Evolutionary conservation across 169 alveolate species (phyloP).

Genomic region (Pseudocohnilembus persalinus): DNA sequence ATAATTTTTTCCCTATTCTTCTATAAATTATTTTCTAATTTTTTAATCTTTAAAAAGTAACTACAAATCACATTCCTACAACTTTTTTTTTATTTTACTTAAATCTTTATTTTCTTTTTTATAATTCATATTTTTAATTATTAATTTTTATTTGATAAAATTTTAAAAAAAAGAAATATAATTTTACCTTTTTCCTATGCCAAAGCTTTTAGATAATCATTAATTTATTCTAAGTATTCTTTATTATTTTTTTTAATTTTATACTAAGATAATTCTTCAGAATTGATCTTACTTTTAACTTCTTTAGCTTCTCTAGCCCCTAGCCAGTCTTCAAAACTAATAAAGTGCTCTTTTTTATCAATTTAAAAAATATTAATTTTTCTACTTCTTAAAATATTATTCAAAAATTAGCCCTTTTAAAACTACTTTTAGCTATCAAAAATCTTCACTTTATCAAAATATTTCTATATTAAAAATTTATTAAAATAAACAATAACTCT

Average conservation of each 20-base stretch:
- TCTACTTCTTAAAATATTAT: background rate
- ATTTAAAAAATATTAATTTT: too few species aligned
- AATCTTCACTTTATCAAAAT: too few species aligned
- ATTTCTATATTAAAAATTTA: too few species aligned
- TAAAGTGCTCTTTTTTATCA: background rate
- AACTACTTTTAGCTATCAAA: background rate
- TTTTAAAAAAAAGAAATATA: too few species aligned
- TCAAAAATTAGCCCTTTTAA: background rate
- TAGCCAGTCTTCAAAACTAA: background rate
- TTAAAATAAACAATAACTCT: too few species aligned
- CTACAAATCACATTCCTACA: background rate
- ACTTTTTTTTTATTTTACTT: background rate
- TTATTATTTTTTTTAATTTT: too few species aligned
- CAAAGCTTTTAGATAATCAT: background rate
- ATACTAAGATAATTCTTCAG: background rate
- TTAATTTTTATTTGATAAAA: too few species aligned
- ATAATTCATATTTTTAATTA: too few species aligned
- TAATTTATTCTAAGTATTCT: background rate
- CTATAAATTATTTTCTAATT: background rate
- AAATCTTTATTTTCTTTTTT: background rate
- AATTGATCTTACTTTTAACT: background rate
- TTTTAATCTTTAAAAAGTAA: background rate
- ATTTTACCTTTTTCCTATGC: background rate
- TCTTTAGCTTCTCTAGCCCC: background rate
- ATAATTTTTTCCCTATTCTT: too few species aligned